Conservation (phyloP, 2,329 filamentous ascomycete species). For the Phyllosticta ampelicida region DNA sequence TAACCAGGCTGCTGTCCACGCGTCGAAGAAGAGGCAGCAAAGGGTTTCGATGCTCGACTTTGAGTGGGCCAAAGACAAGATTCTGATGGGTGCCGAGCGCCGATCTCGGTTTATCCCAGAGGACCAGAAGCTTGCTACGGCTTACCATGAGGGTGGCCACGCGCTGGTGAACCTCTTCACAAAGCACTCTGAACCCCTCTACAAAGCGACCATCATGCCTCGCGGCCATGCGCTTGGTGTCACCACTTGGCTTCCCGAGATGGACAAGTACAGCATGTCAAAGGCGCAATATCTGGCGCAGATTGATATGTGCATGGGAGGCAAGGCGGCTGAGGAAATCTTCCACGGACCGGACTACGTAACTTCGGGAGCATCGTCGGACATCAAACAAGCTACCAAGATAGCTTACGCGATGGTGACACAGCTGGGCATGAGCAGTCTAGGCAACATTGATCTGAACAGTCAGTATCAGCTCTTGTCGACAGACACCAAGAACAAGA, state of each 20-base stretch:
- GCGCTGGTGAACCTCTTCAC: constrained; percentile 81
- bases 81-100: constrained; percentile 92
- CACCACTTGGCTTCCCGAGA: constrained; percentile 77
- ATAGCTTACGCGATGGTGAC: constrained; percentile 84
- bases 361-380: constrained; percentile 74
- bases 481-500: constrained; percentile 72
- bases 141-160: constrained; percentile 92
- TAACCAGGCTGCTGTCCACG: constrained; percentile 89
- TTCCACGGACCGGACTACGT: constrained; percentile 87
- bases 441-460: constrained; percentile 83
- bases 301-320: constrained; percentile 73
- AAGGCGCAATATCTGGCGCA: constrained; percentile 71
- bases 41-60: constrained; percentile 71
- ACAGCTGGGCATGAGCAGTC: constrained; percentile 75
- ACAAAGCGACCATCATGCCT: constrained; percentile 96
- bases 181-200: constrained; percentile 63
- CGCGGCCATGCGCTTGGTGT: constrained; percentile 78
- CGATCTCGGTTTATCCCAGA: constrained; percentile 81
- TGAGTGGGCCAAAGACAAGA: constrained; percentile 97
- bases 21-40: constrained; percentile 73
- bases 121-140: constrained; percentile 92
- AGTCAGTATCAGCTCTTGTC: constrained; percentile 74
- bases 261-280: constrained; percentile 85
- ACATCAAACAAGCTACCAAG: constrained; percentile 71
- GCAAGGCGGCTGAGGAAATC: constrained; percentile 83